phyloP scores from a whole-genome alignment of 805 yeast genomes.

The Cyberlindnera suaveolens region DNA sequence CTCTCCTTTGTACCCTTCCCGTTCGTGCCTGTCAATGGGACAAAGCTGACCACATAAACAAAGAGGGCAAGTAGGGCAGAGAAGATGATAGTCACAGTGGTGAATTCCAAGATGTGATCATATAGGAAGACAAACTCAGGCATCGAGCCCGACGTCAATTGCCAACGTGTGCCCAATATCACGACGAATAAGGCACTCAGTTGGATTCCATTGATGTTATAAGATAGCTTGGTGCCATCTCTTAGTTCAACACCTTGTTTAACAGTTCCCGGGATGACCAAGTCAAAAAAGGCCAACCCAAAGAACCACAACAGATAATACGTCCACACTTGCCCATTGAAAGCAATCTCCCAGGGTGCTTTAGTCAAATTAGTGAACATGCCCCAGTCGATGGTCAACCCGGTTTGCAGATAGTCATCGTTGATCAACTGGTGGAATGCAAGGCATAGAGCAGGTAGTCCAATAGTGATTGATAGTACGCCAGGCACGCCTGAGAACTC shows the following conservation, averaged over 20 bases:
- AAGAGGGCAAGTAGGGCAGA: slow-evolving; percentile 56
- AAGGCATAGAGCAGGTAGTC: slow-evolving; percentile 60
- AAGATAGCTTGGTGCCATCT: slow-evolving; percentile 64
- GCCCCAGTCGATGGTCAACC: slow-evolving; percentile 37
- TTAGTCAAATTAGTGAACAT: slow-evolving; percentile 31
- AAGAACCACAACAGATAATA: slow-evolving; percentile 72
- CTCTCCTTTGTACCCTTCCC: slow-evolving; percentile 55
- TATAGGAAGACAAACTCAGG: slow-evolving; percentile 82
- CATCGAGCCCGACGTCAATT: slow-evolving; percentile 43
- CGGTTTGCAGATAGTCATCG: slow-evolving; percentile 46
- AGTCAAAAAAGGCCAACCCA: slow-evolving; percentile 56
- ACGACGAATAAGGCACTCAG: slow-evolving; percentile 37
- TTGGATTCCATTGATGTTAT: slow-evolving; percentile 77
- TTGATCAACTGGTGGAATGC: slow-evolving; percentile 58
- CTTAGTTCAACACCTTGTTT: slow-evolving; percentile 65
- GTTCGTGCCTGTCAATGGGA: slow-evolving; percentile 46
- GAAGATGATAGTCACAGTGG: slow-evolving; percentile 56
- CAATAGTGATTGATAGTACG: slow-evolving; percentile 55
- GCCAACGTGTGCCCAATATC: slow-evolving; percentile 46
- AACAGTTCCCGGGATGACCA: slow-evolving; percentile 56
- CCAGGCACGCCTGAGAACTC: slow-evolving; percentile 84
- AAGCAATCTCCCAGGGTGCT: slow-evolving; percentile 29
- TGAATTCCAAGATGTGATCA: slow-evolving; percentile 58
- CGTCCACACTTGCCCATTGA: slow-evolving; percentile 47
- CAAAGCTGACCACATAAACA: slow-evolving; percentile 63